These are phyloP conservation scores for Talaromyces nanjingensis DNA, from an alignment of 495 filamentous ascomycete species.

Conservation along the genomic window DNA sequence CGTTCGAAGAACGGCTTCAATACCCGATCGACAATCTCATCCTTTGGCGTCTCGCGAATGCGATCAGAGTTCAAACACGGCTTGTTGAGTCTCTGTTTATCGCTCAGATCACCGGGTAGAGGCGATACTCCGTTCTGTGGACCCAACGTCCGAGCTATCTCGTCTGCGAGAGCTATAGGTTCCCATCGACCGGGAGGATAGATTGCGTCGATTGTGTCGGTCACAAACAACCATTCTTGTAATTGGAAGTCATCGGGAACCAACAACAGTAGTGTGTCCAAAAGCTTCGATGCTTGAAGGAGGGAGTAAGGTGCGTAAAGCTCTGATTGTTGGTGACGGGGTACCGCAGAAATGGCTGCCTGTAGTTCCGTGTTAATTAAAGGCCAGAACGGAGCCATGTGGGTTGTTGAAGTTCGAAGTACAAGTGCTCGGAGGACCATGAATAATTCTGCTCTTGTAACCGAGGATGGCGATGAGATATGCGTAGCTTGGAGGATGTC, in stretches of 20 bases:
- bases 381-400: slow-evolving; percentile 83
- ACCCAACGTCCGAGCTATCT: slow-evolving; percentile 73
- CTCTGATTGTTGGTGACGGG: slow-evolving; percentile 63
- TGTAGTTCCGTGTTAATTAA: slow-evolving; percentile 82
- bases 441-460: slow-evolving; percentile 80
- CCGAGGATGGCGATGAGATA: slow-evolving; percentile 85
- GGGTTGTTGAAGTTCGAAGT: slow-evolving; percentile 65
- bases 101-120: slow-evolving; percentile 25
- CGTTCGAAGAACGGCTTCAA: slow-evolving; percentile 85
- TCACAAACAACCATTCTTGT: slow-evolving; percentile 92
- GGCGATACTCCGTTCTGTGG: slow-evolving; percentile 33
- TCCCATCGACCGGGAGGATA: slow-evolving; percentile 70
- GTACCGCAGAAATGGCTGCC: slow-evolving; percentile 69
- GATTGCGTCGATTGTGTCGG: slow-evolving; percentile 94
- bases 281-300: slow-evolving; percentile 85
- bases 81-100: slow-evolving; percentile 25
- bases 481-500: slow-evolving; percentile 82
- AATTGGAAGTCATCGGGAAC: slow-evolving; percentile 94
- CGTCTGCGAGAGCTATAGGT: slow-evolving; percentile 75
- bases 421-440: slow-evolving; percentile 78
- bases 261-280: slow-evolving; percentile 77
- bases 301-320: slow-evolving; percentile 68
- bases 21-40: slow-evolving; percentile 66
- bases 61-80: slow-evolving; percentile 38
- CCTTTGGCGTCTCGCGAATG: slow-evolving; percentile 47